Evolutionary conservation across 176 grass and related monocot species (phyloP), one percentile per base, ranked within the genome.

Genomic region (Hordeum marinum): DNA sequence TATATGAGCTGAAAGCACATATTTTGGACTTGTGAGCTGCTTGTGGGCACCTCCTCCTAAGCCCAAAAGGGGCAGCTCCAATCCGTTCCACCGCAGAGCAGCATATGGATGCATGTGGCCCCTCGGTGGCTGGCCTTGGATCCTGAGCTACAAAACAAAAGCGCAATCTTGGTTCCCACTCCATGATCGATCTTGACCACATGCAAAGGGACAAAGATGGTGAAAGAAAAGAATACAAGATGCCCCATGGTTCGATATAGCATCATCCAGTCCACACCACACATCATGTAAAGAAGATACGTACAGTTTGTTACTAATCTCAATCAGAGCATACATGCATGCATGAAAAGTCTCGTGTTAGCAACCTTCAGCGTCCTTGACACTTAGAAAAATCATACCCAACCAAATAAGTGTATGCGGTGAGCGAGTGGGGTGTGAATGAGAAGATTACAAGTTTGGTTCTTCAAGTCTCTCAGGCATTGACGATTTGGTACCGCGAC

Each of bases 161-260:
- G 72, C 25, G 42, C 25, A 45, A 75, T 75, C 72, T 75, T 75
- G 72, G 72, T 75, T 75, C 25, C 25, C 72, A 75, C 72, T 20
- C 72, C 72, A 75, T 52, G 72, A 75, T 52, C 72, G 72, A 75
- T 75, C 72, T 75, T 75, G 72, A 75, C 72, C 72, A 75, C 72
- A 75, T 75, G 72, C 71, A 74, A 74, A 74, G 71, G 24, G 69
- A 74, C 42, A 48, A 42, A 73, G 42, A 75, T 75, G 36, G 20
- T 71, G 68, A 41, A 71, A 62, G 9, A 62, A 26, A 10, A 26
- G 4, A 10, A 71, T 41, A 29, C 29, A 29, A 29, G 29, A 29
- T 29, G 29, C 29, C 72, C 43, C 72, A 26, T 20, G 43, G 72
- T 11, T 74, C 36, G 65, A 11, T 11, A 12, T 40, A 69, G 65